phyloP scores from a whole-genome alignment of 306 rosid genomes.

The Abrus precatorius region DNA sequence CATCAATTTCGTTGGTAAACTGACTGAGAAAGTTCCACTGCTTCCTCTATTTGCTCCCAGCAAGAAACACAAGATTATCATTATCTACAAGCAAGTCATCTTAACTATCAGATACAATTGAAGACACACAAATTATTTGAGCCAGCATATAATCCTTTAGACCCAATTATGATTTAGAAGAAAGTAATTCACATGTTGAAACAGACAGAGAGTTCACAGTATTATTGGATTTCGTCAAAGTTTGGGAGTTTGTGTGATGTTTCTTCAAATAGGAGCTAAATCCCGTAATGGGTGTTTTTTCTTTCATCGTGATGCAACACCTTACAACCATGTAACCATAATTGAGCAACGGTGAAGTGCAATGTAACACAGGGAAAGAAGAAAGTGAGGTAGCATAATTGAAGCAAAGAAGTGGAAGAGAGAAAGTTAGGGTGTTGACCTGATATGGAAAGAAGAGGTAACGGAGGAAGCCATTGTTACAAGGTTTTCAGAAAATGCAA shows the following conservation, averaged over 20 bases:
- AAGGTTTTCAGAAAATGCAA: background rate
- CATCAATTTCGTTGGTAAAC: conserved; percentile 31
- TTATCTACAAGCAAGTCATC: conserved; percentile 42
- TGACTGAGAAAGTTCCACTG: too few relatives aligned
- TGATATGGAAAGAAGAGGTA: conserved; percentile 48
- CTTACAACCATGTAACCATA: background rate
- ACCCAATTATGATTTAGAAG: conserved; percentile 42
- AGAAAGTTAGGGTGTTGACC: conserved; percentile 16
- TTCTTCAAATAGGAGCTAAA: background rate
- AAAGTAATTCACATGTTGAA: conserved; percentile 21
- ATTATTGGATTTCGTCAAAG: conserved; percentile 8
- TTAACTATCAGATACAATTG: conserved; percentile 43
- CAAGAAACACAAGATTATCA: background rate
- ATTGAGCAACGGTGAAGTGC: conserved; percentile 7
- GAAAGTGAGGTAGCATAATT: background rate
- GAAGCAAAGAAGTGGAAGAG: background rate
- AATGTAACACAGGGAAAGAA: conserved; percentile 20
- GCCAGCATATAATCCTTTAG: conserved; percentile 42
- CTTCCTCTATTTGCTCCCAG: too few relatives aligned
- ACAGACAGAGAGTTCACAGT: background rate
- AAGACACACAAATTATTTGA: conserved; percentile 47
- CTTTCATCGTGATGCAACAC: conserved; percentile 3
- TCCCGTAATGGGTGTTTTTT: conserved; percentile 23
- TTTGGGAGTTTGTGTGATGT: conserved; percentile 16
- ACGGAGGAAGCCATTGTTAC: conserved; percentile 53